Percentiles rank a stretch among this genome's conserved stretches.
Evolutionary conservation across 2,329 filamentous ascomycete species (phyloP).

Genomic region (Annulohypoxylon truncatum): DNA sequence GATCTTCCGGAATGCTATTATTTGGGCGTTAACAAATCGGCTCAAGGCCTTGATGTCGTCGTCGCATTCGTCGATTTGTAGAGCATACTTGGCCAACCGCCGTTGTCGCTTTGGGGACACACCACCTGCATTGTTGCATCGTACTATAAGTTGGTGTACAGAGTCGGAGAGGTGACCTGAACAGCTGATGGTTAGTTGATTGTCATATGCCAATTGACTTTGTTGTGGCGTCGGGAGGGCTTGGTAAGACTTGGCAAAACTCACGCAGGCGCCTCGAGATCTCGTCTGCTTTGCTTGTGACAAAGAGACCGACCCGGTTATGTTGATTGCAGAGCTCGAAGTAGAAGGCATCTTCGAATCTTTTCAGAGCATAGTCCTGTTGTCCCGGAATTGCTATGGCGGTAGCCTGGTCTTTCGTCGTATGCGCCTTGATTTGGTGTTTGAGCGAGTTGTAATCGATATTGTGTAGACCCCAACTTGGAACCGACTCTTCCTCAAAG

Average conservation of each 20-base stretch:
- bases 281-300: conserved; percentile 83
- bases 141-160: conserved; percentile 60
- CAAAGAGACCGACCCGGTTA: conserved; percentile 81
- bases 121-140: conserved; percentile 53
- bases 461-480: conserved; percentile 86
- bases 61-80: conserved; percentile 67
- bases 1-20: conserved; percentile 82
- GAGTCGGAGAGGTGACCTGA: conserved; percentile 62
- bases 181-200: conserved; percentile 39
- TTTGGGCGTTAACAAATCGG: conserved; percentile 79
- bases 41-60: conserved; percentile 77
- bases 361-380: conserved; percentile 65
- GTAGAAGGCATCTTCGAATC: conserved; percentile 79
- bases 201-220: background rate
- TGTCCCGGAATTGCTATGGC: conserved; percentile 81
- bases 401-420: conserved; percentile 74
- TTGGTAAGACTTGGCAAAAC: conserved; percentile 43
- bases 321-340: conserved; percentile 78
- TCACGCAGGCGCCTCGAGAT: conserved; percentile 76
- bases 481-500: conserved; percentile 79
- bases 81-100: conserved; percentile 65
- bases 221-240: conserved; percentile 1
- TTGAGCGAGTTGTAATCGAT: conserved; percentile 92
- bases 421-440: conserved; percentile 83
- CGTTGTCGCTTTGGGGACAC: conserved; percentile 61